phyloP scores from a whole-genome alignment of 345 rosid genomes.

The Balakata baccata region DNA sequence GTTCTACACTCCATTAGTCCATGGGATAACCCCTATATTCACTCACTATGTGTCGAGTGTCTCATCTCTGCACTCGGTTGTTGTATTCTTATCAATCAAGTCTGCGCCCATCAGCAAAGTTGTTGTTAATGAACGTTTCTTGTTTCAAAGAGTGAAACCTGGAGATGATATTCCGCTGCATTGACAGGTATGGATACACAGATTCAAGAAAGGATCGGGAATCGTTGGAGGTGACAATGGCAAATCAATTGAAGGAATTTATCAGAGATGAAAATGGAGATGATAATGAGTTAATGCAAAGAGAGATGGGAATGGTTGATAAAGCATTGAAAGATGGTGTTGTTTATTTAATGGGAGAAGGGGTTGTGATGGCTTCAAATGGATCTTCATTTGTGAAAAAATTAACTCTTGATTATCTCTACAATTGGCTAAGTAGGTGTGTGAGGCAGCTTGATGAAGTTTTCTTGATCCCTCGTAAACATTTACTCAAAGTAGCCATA shows the following conservation, averaged over 20 bases:
- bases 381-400: constrained; percentile 38
- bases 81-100: constrained; percentile 45
- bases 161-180: constrained; percentile 38
- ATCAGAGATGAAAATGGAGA: constrained; percentile 12
- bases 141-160: constrained; percentile 35
- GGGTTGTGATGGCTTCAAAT: constrained; percentile 35
- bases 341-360: constrained; percentile 53
- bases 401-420: constrained; percentile 38
- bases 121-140: constrained; percentile 31
- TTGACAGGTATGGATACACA: constrained; percentile 48
- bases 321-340: constrained; percentile 26
- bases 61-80: constrained; percentile 36
- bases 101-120: constrained; percentile 40
- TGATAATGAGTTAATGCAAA: background rate
- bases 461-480: constrained; percentile 44
- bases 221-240: constrained; percentile 31
- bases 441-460: constrained; percentile 38
- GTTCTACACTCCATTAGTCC: constrained; percentile 47
- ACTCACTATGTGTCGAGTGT: constrained; percentile 42
- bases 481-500: constrained; percentile 62
- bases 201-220: constrained; percentile 31
- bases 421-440: constrained; percentile 44
- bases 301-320: constrained; percentile 16
- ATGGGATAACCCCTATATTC: constrained; percentile 43
- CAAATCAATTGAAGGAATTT: constrained; percentile 34